Percentiles rank a stretch among this genome's conserved stretches.
Evolutionary conservation across 2,329 filamentous ascomycete genomes (phyloP).

Genomic region (Pseudopyricularia cyperi): DNA sequence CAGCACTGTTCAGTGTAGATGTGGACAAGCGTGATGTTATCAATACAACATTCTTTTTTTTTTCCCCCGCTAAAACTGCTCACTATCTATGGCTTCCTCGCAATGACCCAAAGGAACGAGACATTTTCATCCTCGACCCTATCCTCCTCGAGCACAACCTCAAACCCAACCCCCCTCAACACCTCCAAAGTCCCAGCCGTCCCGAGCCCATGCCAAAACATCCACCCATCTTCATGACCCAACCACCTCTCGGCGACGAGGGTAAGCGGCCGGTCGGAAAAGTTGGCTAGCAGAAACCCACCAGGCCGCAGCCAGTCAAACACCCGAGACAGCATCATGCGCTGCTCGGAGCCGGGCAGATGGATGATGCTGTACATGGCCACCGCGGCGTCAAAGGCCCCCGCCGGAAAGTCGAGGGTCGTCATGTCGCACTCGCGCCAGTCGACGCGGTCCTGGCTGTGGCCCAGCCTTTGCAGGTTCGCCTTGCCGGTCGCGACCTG

Average conservation of each 20-base stretch:
- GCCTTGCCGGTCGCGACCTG: constrained; percentile 20
- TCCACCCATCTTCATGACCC: constrained; percentile 23
- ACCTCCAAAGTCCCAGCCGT: constrained; percentile 16
- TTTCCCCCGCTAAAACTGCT: no score
- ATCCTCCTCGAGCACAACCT: constrained; percentile 18
- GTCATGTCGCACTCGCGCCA: constrained; percentile 21
- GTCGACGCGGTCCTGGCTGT: constrained; percentile 9
- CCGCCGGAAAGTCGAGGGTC: constrained; percentile 15
- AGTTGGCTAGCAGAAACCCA: constrained; percentile 35
- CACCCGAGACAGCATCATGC: constrained; percentile 27
- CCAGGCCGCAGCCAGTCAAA: constrained; percentile 35
- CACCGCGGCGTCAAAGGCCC: constrained; percentile 31
- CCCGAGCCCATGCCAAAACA: constrained; percentile 29
- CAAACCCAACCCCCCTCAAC: constrained; percentile 17
- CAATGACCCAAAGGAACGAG: constrained; percentile 27
- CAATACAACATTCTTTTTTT: no score
- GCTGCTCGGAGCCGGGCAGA: constrained; percentile 37
- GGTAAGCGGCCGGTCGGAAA: constrained; percentile 17
- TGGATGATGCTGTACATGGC: constrained; percentile 44
- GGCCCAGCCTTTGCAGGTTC: constrained; percentile 11
- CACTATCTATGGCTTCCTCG: constrained; percentile 12
- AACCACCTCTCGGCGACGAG: constrained; percentile 22
- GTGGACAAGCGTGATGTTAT: no score
- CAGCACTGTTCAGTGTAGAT: background rate
- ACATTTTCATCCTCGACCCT: constrained; percentile 17